phyloP scores from a whole-genome alignment of 768 basidiomycete genomes.

The Goffeauzyma gilvescens region DNA sequence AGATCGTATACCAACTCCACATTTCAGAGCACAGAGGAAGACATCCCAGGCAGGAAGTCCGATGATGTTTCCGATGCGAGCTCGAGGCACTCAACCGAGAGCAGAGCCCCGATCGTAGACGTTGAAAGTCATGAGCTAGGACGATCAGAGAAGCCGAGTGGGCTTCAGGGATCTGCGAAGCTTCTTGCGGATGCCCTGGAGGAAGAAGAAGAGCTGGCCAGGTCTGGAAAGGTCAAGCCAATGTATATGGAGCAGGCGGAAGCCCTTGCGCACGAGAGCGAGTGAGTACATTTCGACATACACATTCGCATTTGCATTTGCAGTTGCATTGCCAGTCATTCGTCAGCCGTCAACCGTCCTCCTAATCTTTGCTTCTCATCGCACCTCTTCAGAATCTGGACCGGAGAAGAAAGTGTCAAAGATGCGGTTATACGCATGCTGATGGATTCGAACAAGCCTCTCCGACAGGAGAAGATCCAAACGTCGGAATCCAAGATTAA shows the following conservation, averaged over 20 bases:
- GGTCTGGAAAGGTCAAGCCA: neutral
- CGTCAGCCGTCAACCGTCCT: neutral
- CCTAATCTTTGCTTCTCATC: neutral
- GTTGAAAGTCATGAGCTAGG: no score
- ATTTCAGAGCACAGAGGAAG: no score
- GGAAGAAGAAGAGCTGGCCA: constrained; percentile 15
- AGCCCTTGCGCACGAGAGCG: neutral
- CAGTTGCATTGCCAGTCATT: neutral
- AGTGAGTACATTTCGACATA: constrained; percentile 5
- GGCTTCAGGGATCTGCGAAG: constrained; percentile 35
- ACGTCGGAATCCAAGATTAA: constrained; percentile 21
- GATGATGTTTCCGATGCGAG: no score
- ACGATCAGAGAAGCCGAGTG: no score
- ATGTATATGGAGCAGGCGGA: neutral
- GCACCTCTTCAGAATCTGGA: constrained; percentile 39
- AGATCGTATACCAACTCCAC: no score
- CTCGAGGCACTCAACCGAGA: no score
- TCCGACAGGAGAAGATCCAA: constrained; percentile 42
- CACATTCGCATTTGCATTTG: no score
- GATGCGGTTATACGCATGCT: constrained; percentile 66
- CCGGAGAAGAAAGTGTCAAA: constrained; percentile 51
- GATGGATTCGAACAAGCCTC: constrained; percentile 57
- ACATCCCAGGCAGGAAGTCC: no score
- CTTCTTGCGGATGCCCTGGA: constrained; percentile 48
- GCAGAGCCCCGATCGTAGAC: no score